Evolutionary conservation across 1,139 yeast species (phyloP).

Genomic region (Tardiomyces depauwii): DNA sequence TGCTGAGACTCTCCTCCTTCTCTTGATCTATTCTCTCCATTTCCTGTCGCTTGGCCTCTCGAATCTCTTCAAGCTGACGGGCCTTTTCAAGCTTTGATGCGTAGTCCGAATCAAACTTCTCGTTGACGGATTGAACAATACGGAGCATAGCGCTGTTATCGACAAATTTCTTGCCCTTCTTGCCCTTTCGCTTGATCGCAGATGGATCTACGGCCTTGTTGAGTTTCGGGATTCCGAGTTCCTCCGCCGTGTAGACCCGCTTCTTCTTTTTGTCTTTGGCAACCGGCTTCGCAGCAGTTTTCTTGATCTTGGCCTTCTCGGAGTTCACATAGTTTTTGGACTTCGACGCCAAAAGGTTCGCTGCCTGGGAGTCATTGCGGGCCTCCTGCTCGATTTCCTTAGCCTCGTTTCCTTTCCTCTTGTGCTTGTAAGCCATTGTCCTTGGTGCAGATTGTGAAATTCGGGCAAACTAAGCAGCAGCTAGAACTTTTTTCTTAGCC

Average conservation of each 20-base stretch:
- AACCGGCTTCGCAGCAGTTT: not conserved
- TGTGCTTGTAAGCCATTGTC: not conserved
- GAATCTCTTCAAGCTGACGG: conserved; percentile 75
- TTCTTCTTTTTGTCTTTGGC: conserved; percentile 35
- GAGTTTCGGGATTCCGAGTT: conserved; percentile 63
- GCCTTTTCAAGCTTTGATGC: conserved; percentile 89
- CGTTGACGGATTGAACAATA: conserved; percentile 71
- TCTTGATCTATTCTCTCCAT: conserved; percentile 72
- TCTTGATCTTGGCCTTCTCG: not conserved
- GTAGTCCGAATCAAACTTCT: conserved; percentile 66
- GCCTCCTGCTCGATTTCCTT: not conserved
- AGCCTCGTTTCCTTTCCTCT: not conserved
- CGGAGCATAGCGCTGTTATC: conserved; percentile 61
- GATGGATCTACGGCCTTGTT: conserved; percentile 84
- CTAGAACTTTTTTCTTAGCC: too few species aligned
- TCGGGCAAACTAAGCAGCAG: too few species aligned
- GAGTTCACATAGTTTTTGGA: not conserved
- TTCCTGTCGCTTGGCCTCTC: conserved; percentile 79
- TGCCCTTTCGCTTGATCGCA: conserved; percentile 62
- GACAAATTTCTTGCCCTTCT: conserved; percentile 87
- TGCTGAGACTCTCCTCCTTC: conserved; percentile 58
- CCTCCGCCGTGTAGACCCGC: conserved; percentile 59
- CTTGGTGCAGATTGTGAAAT: not conserved
- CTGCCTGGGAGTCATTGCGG: not conserved
- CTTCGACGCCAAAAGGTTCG: not conserved